Evolutionary conservation across 257 asterid species (phyloP), one percentile per base, ranked within the genome.

Genomic region (Cynanchum wilfordii): DNA sequence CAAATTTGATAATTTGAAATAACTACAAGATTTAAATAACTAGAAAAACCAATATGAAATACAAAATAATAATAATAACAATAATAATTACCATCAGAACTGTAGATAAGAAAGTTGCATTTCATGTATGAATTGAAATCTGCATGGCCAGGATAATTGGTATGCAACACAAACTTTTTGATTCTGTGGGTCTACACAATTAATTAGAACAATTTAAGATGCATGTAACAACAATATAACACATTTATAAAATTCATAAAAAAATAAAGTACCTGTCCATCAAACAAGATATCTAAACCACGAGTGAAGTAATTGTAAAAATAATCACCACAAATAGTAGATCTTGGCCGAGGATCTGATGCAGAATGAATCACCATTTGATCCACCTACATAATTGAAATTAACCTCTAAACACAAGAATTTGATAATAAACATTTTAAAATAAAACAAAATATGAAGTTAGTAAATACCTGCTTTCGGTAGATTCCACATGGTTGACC

Each of bases 141-240:
- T 12, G 93, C 89, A 76, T 90, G 96, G 68, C 97, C 97, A n/a
- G 97, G 96, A 80, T 89, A 90, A 87, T 90, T 90, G 16, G 96
- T 87, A 68, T 90, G 97, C 82, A 90, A 84, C 55, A 90, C 90
- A 75, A 90, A 90, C 82, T 90, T 90, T 81, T 90, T 90, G 50
- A 90, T 74, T 77, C 84, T 90, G 73, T 90, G 97, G 0, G 87
- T 90, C 97, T 90, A 84, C 79, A 82, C 63, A 76, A 69, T 67
- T 47, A 57, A 70, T 38, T 33, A 77, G 66, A 44, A 64, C 33
- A 79, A 71, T 33, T 10, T 73, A 50, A 78, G 19, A 66, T 17
- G 27, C 27, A 16, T 9, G n/a, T 24, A 55, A 47, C 42, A 30
- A 45, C 19, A 71, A 42, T 25, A 1, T 55, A 38, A 51, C 2